Conservation (phyloP, 139 green algal genomes). For the Edaphochlamys debaryana region DNA sequence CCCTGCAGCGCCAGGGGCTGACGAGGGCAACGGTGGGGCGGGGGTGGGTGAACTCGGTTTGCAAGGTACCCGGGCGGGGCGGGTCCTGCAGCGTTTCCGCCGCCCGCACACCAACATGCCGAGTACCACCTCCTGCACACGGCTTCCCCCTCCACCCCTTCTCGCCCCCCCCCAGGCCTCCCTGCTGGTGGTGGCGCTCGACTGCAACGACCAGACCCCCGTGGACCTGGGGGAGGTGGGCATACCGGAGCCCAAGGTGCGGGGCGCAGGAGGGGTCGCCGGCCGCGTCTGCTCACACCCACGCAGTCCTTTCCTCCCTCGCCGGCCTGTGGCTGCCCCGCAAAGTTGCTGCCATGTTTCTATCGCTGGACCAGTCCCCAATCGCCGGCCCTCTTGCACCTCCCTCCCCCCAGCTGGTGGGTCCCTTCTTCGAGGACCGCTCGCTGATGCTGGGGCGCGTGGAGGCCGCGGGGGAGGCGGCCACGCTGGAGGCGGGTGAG, state of each 20-base stretch:
- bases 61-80: too few species aligned
- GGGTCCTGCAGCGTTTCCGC: too few species aligned
- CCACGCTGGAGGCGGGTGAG: not conserved
- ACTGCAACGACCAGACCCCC: not conserved
- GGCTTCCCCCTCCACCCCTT: not conserved
- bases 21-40: constrained; percentile 1
- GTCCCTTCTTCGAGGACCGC: constrained; percentile 30
- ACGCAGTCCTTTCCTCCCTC: too few species aligned
- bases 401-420: not conserved
- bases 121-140: too few species aligned
- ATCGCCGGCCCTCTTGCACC: too few species aligned
- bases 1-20: constrained; percentile 23
- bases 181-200: constrained; percentile 3
- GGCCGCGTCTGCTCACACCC: too few species aligned
- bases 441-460: not conserved
- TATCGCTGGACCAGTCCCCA: too few species aligned
- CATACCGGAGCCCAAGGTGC: constrained; percentile 5
- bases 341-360: too few species aligned
- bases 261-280: not conserved
- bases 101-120: too few species aligned
- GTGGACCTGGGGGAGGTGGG: not conserved
- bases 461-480: too few species aligned
- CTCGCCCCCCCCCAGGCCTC: not conserved
- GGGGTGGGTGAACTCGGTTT: not conserved
- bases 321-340: too few species aligned